Base-by-base conservation (phyloP, 306 rosid genomes). In the Cajanus cajan region DNA sequence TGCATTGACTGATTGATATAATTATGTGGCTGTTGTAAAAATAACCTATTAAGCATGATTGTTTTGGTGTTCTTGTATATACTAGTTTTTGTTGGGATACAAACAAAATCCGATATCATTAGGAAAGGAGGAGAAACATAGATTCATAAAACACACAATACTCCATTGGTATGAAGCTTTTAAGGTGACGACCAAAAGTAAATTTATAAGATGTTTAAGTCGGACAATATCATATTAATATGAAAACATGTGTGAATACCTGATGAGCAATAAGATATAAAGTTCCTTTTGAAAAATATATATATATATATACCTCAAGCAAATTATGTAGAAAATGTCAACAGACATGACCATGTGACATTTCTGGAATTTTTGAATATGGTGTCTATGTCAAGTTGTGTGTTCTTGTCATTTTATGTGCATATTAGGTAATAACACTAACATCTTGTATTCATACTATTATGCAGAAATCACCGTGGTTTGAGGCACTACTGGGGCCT, bases 401-500 rank as follows among this genome's bases (percentile, higher is more conserved):
- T 22, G 5, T 21, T 28, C 5, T 0, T 50, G 52, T 47, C 48
- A 47, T 47, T 47, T 22, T 6, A 19, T 57, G n/a, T 57, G 64
- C 36, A 4, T 57, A 22, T 57, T 18, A 52, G 28, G 36, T 25
- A 57, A 57, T 57, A 11, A 57, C 18, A 25, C 65, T 25, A 2
- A 58, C 8, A 58, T 58, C 43, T 15, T 34, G 12, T 61, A 6
- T 59, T 59, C 18, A 28, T 61, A 14, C 4, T 61, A 61, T 61
- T 61, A 61, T 61, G 67, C 67, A 31, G 67, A 31, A 61, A 61
- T 33, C 67, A 31, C 43, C 67, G 67, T 14, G 67, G 67, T 61
- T 61, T 61, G 67, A 61, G 67, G 43, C 67, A 61, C 67, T 61
- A 61, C 21, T 61, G 67, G 67, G 67, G 67, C 7, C 67, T 61